A percentile compares a stretch with the other conserved stretches of the same genome.
These are phyloP conservation scores for Trichoderma koningiopsis DNA, from an alignment of 2,329 filamentous ascomycete genomes.

Conservation along the genomic window DNA sequence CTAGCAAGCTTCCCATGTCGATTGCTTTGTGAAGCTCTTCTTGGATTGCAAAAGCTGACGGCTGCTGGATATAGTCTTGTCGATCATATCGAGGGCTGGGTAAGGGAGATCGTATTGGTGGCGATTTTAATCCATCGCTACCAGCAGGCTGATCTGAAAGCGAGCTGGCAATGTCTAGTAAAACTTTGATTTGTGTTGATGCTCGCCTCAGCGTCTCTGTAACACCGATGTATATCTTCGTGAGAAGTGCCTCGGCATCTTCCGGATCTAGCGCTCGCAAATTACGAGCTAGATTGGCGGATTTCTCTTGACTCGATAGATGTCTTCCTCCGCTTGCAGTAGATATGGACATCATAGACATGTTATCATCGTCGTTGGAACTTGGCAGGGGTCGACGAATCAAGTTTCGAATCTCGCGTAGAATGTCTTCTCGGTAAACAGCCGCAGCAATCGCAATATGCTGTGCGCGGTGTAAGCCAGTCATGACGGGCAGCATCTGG, in stretches of 20 bases:
- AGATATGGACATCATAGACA: conserved; percentile 83
- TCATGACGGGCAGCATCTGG: conserved; percentile 69
- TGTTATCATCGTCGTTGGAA: conserved; percentile 90
- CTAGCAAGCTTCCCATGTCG: conserved; percentile 75
- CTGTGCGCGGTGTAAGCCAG: conserved; percentile 78
- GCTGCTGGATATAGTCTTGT: conserved; percentile 30
- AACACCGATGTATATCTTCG: conserved; percentile 81
- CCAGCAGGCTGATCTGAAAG: conserved; percentile 50
- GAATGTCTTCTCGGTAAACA: conserved; percentile 78
- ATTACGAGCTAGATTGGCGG: conserved; percentile 83
- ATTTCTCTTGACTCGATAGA: conserved; percentile 83
- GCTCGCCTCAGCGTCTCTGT: conserved; percentile 84
- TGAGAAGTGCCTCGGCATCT: conserved; percentile 81
- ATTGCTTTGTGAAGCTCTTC: conserved; percentile 76
- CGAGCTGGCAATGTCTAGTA: conserved; percentile 90
- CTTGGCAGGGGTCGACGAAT: conserved; percentile 86
- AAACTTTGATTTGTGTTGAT: conserved; percentile 87
- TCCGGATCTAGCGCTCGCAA: conserved; percentile 78
- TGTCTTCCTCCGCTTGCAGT: conserved; percentile 70
- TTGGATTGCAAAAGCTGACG: conserved; percentile 55
- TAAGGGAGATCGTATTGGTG: conserved; percentile 54
- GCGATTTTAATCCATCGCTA: conserved; percentile 48
- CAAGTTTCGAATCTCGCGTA: conserved; percentile 82
- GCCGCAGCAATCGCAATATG: conserved; percentile 80
- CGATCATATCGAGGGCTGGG: conserved; percentile 52